Evolutionary conservation across 345 rosid genomes (phyloP).

Genomic region (Corchorus capsularis): DNA sequence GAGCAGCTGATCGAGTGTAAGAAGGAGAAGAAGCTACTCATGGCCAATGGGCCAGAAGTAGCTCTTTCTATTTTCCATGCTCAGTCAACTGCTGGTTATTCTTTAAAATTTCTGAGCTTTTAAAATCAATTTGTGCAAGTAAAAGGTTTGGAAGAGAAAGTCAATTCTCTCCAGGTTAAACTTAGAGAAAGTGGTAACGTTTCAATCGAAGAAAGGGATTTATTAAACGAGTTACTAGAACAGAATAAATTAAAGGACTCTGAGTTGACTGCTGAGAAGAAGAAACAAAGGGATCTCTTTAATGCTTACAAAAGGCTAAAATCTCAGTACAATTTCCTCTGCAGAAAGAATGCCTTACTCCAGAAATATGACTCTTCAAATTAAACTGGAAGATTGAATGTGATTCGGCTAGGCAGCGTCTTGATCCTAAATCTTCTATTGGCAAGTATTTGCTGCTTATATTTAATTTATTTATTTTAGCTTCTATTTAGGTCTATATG

Average conservation of each 20-base stretch:
- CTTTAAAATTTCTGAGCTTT: too few relatives aligned
- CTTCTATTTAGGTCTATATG: too few relatives aligned
- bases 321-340: conserved; percentile 67
- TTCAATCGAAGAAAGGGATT: conserved; percentile 32
- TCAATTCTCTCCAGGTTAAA: conserved; percentile 38
- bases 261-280: conserved; percentile 49
- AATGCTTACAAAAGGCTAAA: conserved; percentile 59
- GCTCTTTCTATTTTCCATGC: too few relatives aligned
- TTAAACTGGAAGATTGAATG: conserved; percentile 41
- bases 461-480: too few relatives aligned
- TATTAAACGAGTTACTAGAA: conserved; percentile 40
- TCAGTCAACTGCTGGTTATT: too few relatives aligned
- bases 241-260: conserved; percentile 43
- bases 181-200: conserved; percentile 30
- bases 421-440: conserved; percentile 34
- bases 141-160: conserved; percentile 44
- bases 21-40: conserved; percentile 45
- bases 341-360: conserved; percentile 45
- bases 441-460: too few relatives aligned
- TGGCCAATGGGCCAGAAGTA: too few relatives aligned
- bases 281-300: conserved; percentile 37
- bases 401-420: conserved; percentile 33
- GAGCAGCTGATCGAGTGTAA: conserved; percentile 31
- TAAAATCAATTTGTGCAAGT: conserved; percentile 48
- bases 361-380: conserved; percentile 37